These are phyloP conservation scores for Fusarium sp. DNA, from an alignment of 2,329 filamentous ascomycete genomes.

Conservation along the genomic window DNA sequence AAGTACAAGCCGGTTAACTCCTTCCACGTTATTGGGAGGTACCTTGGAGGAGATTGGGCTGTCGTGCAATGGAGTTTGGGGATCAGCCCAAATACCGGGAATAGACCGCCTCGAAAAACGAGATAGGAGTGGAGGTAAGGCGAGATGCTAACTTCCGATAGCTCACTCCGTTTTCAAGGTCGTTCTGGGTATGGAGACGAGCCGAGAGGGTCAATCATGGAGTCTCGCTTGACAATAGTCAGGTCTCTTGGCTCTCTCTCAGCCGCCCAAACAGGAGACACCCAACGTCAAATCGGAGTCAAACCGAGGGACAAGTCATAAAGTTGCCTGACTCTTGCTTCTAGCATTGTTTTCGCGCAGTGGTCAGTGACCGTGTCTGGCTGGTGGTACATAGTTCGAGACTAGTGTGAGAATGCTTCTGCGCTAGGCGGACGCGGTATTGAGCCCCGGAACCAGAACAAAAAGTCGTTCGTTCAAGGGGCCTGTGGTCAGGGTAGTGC, in stretches of 20 bases:
- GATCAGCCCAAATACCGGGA: slow-evolving; percentile 17
- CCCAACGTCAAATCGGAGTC: neutral
- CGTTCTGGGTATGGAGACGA: neutral
- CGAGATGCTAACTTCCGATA: neutral
- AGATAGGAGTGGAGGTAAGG: neutral
- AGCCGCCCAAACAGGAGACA: neutral
- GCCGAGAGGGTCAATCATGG: neutral
- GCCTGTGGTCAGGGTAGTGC: slow-evolving; percentile 10
- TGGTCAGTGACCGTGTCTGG: neutral
- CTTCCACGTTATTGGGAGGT: neutral
- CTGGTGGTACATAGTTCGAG: slow-evolving; percentile 14
- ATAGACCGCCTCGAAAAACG: slow-evolving; percentile 6
- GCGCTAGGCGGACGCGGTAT: slow-evolving; percentile 36
- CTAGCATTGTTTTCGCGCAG: neutral
- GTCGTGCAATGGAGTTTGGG: neutral
- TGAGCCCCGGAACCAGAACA: slow-evolving; percentile 27
- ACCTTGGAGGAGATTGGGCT: neutral
- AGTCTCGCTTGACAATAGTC: neutral
- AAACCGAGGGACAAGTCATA: neutral
- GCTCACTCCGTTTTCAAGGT: neutral
- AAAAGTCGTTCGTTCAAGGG: slow-evolving; percentile 21
- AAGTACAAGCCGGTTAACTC: neutral
- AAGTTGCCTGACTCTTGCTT: neutral
- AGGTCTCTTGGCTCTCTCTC: neutral
- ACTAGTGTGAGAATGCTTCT: slow-evolving; percentile 22